Evolutionary conservation across 2,329 filamentous ascomycete genomes (phyloP), one percentile per base, ranked within the genome.

Genomic region (Diaporthe citriasiana): DNA sequence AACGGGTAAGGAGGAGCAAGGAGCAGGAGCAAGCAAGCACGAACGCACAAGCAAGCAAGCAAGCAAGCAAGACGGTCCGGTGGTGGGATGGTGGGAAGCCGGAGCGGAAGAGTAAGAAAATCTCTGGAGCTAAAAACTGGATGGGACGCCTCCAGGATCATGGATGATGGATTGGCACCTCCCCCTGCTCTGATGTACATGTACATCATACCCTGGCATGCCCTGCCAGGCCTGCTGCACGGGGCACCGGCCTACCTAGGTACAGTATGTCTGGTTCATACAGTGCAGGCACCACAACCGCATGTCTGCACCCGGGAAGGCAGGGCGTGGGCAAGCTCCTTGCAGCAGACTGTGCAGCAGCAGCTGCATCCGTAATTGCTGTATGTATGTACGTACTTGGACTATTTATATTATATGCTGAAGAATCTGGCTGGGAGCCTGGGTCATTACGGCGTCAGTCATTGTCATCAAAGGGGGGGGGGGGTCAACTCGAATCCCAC

Each of bases 111-210:
- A 63, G 69, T 71, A 63, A 71, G 69, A 60, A 71, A 71, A 71
- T 71, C 69, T 60, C 69, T 71, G 53, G 69, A 63, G 56, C 69
- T 71, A 71, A 60, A 71, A 71, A 60, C 53, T 53, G 63, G 63
- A 66, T 71, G 69, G 69, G 45, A 63, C 69, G 45, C 45, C 63
- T 66, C 63, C 30, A 66, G 63, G 63, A 66, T 66, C 63, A 66
- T 66, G 63, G 63, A 66, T 66, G 30, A 45, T 40, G 45, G 22
- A 50, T 47, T 27, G 42, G 59, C 27, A 65, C 30, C 42, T 38
- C 17, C 45, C 63, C 63, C 45, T 66, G 45, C 63, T 4, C 45
- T 4, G 56, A 40, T 30, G n/a, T 60, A 51, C 17, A 38, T 60
- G 69, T 50, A 60, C 69, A 50, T 42, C 9, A 9, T 47, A 45